Percentiles rank a stretch among this genome's conserved stretches.
These are phyloP conservation scores for Podaxis sp. DNA, from an alignment of 768 basidiomycete genomes.

Conservation along the genomic window DNA sequence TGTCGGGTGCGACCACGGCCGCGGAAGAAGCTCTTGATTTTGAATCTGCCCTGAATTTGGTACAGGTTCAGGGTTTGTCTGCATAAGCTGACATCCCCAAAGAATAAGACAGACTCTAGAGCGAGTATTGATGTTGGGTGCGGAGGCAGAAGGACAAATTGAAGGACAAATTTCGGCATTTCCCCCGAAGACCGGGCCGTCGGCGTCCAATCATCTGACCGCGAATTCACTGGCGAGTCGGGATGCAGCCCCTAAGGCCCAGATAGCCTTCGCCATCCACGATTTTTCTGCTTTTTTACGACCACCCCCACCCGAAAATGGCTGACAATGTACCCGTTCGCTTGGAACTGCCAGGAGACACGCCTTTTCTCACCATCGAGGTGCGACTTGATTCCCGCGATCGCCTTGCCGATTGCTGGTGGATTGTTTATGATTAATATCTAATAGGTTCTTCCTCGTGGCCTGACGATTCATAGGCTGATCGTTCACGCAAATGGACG, in stretches of 20 bases:
- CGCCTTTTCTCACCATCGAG: conserved; percentile 54
- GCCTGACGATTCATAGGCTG: conserved; percentile 67
- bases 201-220: conserved; percentile 3
- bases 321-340: conserved; percentile 50
- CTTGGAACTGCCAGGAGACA: conserved; percentile 43
- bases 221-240: background rate
- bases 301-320: conserved; percentile 27
- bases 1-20: background rate
- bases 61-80: background rate
- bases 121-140: background rate
- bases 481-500: conserved; percentile 64
- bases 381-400: conserved; percentile 28
- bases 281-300: conserved; percentile 9
- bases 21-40: background rate
- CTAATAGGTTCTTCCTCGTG: conserved; percentile 58
- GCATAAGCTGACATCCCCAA: background rate
- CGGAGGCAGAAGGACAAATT: background rate
- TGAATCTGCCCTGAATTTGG: background rate
- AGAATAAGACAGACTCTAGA: background rate
- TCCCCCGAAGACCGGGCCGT: background rate
- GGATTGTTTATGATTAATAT: conserved; percentile 4
- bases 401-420: background rate
- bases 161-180: conserved; percentile 1
- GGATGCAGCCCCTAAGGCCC: background rate
- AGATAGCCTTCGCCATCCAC: background rate